These are phyloP conservation scores for Curvularia hawaiiensis DNA, from an alignment of 2,329 filamentous ascomycete genomes.

Conservation along the genomic window DNA sequence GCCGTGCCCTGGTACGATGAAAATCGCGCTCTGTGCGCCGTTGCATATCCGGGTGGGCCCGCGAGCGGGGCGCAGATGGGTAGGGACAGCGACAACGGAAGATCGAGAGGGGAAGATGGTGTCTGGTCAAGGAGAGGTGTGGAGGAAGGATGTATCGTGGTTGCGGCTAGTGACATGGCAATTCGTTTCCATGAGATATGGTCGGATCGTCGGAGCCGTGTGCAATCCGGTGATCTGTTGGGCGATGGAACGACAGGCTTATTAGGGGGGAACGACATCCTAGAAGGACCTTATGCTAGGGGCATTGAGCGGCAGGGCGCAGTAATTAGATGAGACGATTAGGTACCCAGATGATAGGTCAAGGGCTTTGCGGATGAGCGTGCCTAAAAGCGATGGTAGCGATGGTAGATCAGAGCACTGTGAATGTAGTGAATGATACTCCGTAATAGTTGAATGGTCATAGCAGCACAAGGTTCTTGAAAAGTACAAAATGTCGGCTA, in stretches of 20 bases:
- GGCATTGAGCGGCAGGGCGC: conserved; percentile 73
- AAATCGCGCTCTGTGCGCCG: conserved; percentile 82
- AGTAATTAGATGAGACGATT: conserved; percentile 45
- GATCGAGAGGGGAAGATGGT: conserved; percentile 57
- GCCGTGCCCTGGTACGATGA: conserved; percentile 83
- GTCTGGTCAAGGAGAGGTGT: conserved; percentile 61
- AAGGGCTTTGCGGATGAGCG: neutral
- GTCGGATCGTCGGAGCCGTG: conserved; percentile 60
- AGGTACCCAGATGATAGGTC: neutral
- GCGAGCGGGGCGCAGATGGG: conserved; percentile 28
- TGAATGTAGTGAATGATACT: neutral
- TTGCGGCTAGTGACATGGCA: conserved; percentile 88
- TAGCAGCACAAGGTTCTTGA: neutral
- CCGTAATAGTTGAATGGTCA: neutral
- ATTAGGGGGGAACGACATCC: conserved; percentile 81
- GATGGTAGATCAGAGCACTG: neutral
- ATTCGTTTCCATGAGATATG: conserved; percentile 97
- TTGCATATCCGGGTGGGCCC: conserved; percentile 76
- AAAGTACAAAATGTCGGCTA: neutral
- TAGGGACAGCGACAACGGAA: conserved; percentile 14
- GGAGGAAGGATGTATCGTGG: conserved; percentile 82
- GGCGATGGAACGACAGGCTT: conserved; percentile 46
- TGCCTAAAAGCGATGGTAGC: neutral
- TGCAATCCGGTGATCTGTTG: conserved; percentile 59
- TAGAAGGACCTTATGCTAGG: conserved; percentile 71